These are phyloP conservation scores for Chernovozyma aurita DNA, from an alignment of 1,139 yeast species.

Conservation along the genomic window DNA sequence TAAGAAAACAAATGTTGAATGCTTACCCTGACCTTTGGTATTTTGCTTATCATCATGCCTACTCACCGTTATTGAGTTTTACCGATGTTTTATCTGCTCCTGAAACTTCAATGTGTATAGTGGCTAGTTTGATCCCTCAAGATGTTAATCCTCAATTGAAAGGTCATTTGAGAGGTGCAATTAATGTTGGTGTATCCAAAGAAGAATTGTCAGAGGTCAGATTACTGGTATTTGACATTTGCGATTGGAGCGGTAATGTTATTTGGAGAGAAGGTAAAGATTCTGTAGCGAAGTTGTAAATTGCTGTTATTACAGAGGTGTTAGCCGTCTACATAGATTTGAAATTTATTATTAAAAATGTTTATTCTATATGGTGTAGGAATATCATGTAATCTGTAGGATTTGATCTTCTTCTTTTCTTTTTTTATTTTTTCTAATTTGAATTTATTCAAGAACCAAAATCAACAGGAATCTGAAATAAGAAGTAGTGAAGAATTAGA, in stretches of 20 bases:
- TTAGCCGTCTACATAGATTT: too few relatives aligned
- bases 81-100: constrained; percentile 57
- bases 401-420: too few relatives aligned
- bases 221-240: constrained; percentile 57
- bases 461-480: too few relatives aligned
- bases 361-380: too few relatives aligned
- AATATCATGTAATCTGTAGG: too few relatives aligned
- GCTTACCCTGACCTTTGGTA: constrained; percentile 87
- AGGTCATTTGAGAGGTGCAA: constrained; percentile 85
- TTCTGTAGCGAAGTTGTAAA: constrained; percentile 52
- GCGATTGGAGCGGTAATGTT: constrained; percentile 69
- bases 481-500: too few relatives aligned
- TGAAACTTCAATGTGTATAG: constrained; percentile 75
- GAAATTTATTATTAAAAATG: too few relatives aligned
- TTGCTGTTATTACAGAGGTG: background rate
- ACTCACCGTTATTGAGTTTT: constrained; percentile 71
- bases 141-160: constrained; percentile 93
- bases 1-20: constrained; percentile 59
- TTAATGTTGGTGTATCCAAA: constrained; percentile 68
- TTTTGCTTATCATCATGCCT: constrained; percentile 68
- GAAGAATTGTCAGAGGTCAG: constrained; percentile 63
- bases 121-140: constrained; percentile 82
- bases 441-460: too few relatives aligned
- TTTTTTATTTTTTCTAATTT: too few relatives aligned
- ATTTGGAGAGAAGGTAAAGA: constrained; percentile 52